These are phyloP conservation scores for Sporothrix luriei DNA, from an alignment of 2,329 filamentous ascomycete genomes.

Conservation along the genomic window DNA sequence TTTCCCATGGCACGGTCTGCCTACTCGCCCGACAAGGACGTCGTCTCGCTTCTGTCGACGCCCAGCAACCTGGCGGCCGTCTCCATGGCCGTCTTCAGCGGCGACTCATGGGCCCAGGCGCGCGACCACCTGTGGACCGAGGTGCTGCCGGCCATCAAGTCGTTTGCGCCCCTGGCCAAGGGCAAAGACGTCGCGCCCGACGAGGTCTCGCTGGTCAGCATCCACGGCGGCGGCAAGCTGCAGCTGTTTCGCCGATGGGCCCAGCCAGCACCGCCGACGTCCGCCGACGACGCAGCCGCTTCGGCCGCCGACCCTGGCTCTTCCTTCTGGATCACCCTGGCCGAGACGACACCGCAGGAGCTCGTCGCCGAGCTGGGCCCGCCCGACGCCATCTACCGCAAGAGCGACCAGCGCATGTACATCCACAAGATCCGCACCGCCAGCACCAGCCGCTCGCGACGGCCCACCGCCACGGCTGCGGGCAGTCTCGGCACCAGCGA, in stretches of 20 bases:
- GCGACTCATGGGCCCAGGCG: slow-evolving; percentile 86
- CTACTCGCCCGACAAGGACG: slow-evolving; percentile 76
- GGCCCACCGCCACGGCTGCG: slow-evolving; percentile 44
- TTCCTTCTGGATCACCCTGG: slow-evolving; percentile 69
- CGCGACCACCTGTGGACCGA: slow-evolving; percentile 76
- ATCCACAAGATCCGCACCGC: slow-evolving; percentile 70
- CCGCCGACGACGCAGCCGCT: background rate
- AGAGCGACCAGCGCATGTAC: slow-evolving; percentile 84
- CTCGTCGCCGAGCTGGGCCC: slow-evolving; percentile 87
- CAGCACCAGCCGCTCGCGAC: slow-evolving; percentile 55
- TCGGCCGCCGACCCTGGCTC: background rate
- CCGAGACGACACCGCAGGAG: slow-evolving; percentile 89
- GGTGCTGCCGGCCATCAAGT: slow-evolving; percentile 71
- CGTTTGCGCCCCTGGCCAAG: slow-evolving; percentile 67
- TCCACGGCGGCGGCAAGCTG: slow-evolving; percentile 76
- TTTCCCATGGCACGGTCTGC: slow-evolving; percentile 75
- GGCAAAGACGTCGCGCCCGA: slow-evolving; percentile 80
- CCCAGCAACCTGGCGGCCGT: slow-evolving; percentile 73
- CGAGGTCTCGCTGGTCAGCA: slow-evolving; percentile 77
- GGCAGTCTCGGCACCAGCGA: slow-evolving; percentile 37
- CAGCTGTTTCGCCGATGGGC: slow-evolving; percentile 76
- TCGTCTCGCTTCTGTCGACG: slow-evolving; percentile 82
- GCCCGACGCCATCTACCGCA: slow-evolving; percentile 90
- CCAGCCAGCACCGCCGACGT: background rate
- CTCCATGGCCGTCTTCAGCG: slow-evolving; percentile 88